Base-by-base conservation (phyloP, 306 rosid species). In the Neltuma alba region DNA sequence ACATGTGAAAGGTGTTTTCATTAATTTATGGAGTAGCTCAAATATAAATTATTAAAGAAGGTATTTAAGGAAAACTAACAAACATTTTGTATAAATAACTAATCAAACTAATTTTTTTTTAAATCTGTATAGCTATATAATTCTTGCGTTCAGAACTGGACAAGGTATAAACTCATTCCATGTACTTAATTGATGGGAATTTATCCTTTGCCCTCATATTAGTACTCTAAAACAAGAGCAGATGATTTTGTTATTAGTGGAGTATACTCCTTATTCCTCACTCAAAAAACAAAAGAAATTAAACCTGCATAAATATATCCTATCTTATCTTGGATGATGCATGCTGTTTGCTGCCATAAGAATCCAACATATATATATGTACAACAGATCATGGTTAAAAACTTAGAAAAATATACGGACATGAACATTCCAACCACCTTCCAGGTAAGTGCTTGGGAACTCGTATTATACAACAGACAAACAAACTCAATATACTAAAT, bases 401-500 rank as follows among this genome's bases (percentile, higher is more conserved):
- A 2, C 65, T 75, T 37, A 2, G 10, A 67, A 72, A 40, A 67
- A 72, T 10, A 76, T 82, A n/a, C n/a, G 82, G 74, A 79, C 75
- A 79, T 48, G 80, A 85, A 78, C 68, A 82, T 75, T 45, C 65
- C 60, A 62, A 52, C 61, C 62, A 60, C 40, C 55, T 72, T 74
- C 72, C 72, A 70, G 45, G 38, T 50, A 76, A 55, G 70, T n/a
- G 57, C 30, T 68, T 80, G 55, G 63, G 69, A 75, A 25, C 3
- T n/a, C 6, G 62, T 41, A 50, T 52, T 52, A n/a, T 42, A 18
- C 65, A 63, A 34, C 52, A 72, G 84, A 76, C 85, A 82, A 81
- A 75, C 75, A 60, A 88, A 33, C 75, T 79, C 73, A 79, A 79
- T 63, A 79, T 78, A 52, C 73, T 4, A 82, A 54, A 25, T 36